Evolutionary conservation across 495 filamentous ascomycete genomes (phyloP).

Genomic region (Talaromyces ruber): DNA sequence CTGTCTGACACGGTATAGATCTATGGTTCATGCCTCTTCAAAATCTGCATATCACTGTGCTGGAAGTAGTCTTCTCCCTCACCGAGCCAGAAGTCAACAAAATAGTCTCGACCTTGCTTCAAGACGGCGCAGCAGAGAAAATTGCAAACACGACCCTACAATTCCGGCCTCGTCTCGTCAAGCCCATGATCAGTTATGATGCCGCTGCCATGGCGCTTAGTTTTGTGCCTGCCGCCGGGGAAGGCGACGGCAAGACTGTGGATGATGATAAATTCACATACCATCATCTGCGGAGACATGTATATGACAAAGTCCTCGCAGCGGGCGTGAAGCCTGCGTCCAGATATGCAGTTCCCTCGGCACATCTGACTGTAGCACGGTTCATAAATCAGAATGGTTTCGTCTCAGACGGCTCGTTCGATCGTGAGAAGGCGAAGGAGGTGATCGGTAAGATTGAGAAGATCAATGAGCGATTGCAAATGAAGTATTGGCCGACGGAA

Average conservation of each 20-base stretch:
- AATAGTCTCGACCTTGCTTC: slow-evolving; percentile 45
- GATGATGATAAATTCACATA: slow-evolving; percentile 64
- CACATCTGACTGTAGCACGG: slow-evolving; percentile 79
- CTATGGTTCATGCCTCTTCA: slow-evolving; percentile 78
- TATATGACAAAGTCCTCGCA: slow-evolving; percentile 50
- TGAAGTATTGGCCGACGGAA: slow-evolving; percentile 54
- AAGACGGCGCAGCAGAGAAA: slow-evolving; percentile 28
- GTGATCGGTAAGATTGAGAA: slow-evolving; percentile 63
- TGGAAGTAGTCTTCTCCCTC: slow-evolving; percentile 70
- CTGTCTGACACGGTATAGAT: slow-evolving; percentile 30
- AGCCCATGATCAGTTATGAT: slow-evolving; percentile 78
- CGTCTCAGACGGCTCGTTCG: slow-evolving; percentile 11
- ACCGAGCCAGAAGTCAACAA: slow-evolving; percentile 51
- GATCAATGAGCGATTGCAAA: slow-evolving; percentile 63
- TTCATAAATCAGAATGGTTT: slow-evolving; percentile 55
- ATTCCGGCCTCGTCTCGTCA: slow-evolving; percentile 64
- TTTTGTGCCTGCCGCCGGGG: slow-evolving; percentile 68
- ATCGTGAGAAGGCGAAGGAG: slow-evolving; percentile 38
- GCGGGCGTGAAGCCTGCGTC: slow-evolving; percentile 56
- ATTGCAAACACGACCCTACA: slow-evolving; percentile 55
- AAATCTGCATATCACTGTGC: slow-evolving; percentile 74
- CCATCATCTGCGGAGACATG: slow-evolving; percentile 78
- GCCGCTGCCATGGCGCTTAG: slow-evolving; percentile 74
- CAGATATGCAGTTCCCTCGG: slow-evolving; percentile 78
- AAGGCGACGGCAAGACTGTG: slow-evolving; percentile 19